Evolutionary conservation across 768 basidiomycete genomes (phyloP).

Genomic region (Suillus bovinus): DNA sequence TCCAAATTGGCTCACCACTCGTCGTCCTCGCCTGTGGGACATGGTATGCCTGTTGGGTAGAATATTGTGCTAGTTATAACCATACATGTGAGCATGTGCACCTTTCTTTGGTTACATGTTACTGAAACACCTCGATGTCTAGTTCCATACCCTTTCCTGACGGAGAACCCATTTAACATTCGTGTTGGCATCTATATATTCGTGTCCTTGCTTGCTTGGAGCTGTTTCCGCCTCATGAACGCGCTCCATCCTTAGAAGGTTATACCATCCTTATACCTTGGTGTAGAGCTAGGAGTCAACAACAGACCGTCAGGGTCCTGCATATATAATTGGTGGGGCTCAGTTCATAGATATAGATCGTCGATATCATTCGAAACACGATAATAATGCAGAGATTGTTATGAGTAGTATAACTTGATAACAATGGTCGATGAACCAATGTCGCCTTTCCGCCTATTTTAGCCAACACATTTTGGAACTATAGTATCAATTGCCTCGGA

Average conservation of each 20-base stretch:
- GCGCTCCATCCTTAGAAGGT: constrained; percentile 43
- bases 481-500: neutral
- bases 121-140: constrained; percentile 5
- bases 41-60: constrained; percentile 66
- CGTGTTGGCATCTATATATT: constrained; percentile 62
- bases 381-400: neutral
- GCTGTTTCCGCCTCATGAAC: constrained; percentile 62
- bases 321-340: no score
- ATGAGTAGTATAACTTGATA: neutral
- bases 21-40: constrained; percentile 27
- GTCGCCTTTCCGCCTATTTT: no score
- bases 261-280: neutral
- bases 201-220: constrained; percentile 50
- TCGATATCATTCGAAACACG: neutral
- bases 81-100: constrained; percentile 52
- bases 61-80: constrained; percentile 64
- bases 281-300: neutral
- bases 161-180: constrained; percentile 48
- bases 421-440: no score
- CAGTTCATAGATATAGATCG: neutral
- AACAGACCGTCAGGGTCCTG: neutral
- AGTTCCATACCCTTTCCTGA: constrained; percentile 89
- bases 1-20: constrained; percentile 18
- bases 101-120: constrained; percentile 1
- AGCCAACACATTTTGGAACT: neutral